phyloP scores from a whole-genome alignment of 768 basidiomycete species.

The Trametopsis cervina region DNA sequence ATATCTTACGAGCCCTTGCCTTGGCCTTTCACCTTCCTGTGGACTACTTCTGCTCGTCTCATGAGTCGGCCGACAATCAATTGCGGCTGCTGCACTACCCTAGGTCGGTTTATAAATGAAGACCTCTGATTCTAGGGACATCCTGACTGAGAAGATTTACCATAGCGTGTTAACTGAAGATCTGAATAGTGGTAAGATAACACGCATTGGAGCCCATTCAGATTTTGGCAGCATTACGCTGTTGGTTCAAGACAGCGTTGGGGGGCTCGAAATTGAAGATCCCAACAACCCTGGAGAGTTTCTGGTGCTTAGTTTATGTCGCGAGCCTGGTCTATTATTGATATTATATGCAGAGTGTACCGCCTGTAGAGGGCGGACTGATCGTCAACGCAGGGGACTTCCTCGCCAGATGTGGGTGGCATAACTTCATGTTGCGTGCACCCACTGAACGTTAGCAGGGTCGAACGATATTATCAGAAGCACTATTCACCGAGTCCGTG shows the following conservation, averaged over 20 bases:
- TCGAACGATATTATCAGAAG: constrained; percentile 35
- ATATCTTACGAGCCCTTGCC: constrained; percentile 42
- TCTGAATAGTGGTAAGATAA: constrained; percentile 30
- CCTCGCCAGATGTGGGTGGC: constrained; percentile 42
- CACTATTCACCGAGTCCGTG: constrained; percentile 46
- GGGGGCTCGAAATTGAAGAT: constrained; percentile 58
- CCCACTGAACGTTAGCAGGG: constrained; percentile 20
- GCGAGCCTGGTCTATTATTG: background rate
- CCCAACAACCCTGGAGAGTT: constrained; percentile 39
- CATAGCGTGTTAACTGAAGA: constrained; percentile 26
- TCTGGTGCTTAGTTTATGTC: constrained; percentile 14
- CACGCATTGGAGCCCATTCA: constrained; percentile 41
- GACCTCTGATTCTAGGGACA: too few relatives aligned
- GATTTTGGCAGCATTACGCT: constrained; percentile 56
- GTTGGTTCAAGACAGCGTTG: constrained; percentile 52
- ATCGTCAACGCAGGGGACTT: constrained; percentile 49
- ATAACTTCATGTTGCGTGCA: constrained; percentile 1
- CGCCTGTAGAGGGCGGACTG: constrained; percentile 38
- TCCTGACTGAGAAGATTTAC: background rate
- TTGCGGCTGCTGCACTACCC: constrained; percentile 55
- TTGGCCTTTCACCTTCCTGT: constrained; percentile 37
- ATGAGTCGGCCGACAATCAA: constrained; percentile 42
- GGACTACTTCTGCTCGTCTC: constrained; percentile 37
- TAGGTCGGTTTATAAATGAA: constrained; percentile 13
- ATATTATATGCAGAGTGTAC: constrained; percentile 23